A percentile compares a stretch with the other conserved stretches of the same genome.
These are phyloP conservation scores for Herpetospermum pedunculosum DNA, from an alignment of 306 rosid species.

Conservation along the genomic window DNA sequence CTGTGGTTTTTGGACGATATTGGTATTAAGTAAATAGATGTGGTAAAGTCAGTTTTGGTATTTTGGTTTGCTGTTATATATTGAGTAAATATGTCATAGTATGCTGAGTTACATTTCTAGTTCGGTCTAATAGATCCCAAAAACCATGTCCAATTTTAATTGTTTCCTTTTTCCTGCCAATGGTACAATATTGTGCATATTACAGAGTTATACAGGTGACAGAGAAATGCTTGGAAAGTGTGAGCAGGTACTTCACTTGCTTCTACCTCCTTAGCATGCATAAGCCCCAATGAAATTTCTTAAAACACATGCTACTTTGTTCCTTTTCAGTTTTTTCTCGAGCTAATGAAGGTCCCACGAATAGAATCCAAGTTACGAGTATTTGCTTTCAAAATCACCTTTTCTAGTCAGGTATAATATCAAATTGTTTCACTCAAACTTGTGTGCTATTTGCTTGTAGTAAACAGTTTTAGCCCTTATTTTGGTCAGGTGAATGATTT, in stretches of 20 bases:
- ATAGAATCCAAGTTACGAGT: slow-evolving; percentile 91
- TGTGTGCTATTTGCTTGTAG: neutral
- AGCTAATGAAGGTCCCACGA: slow-evolving; percentile 96
- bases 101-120: neutral
- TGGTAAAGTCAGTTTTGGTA: neutral
- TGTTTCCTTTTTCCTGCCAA: neutral
- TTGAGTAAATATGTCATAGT: neutral
- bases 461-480: neutral
- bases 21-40: neutral
- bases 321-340: slow-evolving; percentile 64
- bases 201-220: slow-evolving; percentile 69
- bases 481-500: slow-evolving; percentile 65
- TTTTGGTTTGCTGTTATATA: neutral
- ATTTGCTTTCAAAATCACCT: slow-evolving; percentile 85
- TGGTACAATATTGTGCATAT: neutral
- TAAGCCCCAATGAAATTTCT: slow-evolving; percentile 12
- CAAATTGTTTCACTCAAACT: neutral
- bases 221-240: slow-evolving; percentile 93
- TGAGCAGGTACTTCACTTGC: slow-evolving; percentile 65
- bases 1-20: neutral
- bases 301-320: slow-evolving; percentile 12
- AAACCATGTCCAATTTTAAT: neutral
- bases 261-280: slow-evolving; percentile 12
- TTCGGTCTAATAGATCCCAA: neutral
- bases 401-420: slow-evolving; percentile 63